These are phyloP conservation scores for Torulaspora microellipsoides DNA, from an alignment of 805 yeast genomes.

Conservation along the genomic window DNA sequence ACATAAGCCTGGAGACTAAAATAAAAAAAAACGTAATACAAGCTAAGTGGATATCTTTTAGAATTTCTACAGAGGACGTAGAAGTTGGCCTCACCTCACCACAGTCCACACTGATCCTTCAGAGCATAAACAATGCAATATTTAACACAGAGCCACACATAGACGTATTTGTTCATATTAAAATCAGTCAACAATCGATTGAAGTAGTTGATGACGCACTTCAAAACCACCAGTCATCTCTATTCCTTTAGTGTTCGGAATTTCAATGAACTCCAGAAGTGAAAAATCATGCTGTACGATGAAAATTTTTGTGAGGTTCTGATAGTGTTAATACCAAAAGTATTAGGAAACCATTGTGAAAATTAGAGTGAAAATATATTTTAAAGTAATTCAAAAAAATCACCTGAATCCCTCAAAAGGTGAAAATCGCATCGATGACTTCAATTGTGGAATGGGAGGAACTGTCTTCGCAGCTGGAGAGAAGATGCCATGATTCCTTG, in stretches of 20 bases:
- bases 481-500: conserved; percentile 21
- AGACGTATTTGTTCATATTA: too few relatives aligned
- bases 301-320: conserved; percentile 6
- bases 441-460: conserved; percentile 22
- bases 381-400: not conserved
- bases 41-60: not conserved
- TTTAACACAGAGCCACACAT: conserved; percentile 27
- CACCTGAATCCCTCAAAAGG: not conserved
- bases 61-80: conserved; percentile 49
- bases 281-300: conserved; percentile 6
- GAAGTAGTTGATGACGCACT: conserved; percentile 49
- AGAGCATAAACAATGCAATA: not conserved
- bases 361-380: not conserved
- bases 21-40: too few relatives aligned
- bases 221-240: not conserved
- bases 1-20: not conserved
- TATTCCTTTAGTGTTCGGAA: too few relatives aligned
- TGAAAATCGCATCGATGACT: not conserved
- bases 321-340: not conserved
- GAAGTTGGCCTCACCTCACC: conserved; percentile 45
- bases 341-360: not conserved
- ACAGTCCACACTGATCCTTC: conserved; percentile 50
- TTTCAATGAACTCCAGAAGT: too few relatives aligned
- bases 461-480: conserved; percentile 19
- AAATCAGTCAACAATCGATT: conserved; percentile 42